Conservation (phyloP, 2,329 filamentous ascomycete genomes). For the Colletotrichum sp. region DNA sequence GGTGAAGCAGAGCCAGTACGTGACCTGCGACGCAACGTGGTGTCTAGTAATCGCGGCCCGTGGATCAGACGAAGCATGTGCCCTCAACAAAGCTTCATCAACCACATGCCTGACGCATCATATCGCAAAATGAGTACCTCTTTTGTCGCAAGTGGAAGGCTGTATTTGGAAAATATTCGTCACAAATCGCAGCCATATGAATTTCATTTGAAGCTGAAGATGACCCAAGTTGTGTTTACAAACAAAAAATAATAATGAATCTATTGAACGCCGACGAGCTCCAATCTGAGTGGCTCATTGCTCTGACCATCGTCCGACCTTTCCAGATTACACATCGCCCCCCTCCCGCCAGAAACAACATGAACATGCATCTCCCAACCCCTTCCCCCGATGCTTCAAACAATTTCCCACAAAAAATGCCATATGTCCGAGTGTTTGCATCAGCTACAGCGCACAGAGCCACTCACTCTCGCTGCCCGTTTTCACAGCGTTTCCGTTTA, state of each 20-base stretch:
- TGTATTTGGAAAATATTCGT: background rate
- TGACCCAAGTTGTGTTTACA: background rate
- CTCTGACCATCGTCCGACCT: constrained; percentile 3
- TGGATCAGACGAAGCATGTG: constrained; percentile 6
- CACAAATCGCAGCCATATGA: background rate
- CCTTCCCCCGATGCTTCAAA: background rate
- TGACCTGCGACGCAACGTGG: background rate
- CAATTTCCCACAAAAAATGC: background rate
- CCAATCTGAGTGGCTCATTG: constrained; percentile 15
- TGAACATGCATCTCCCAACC: background rate
- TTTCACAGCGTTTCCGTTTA: background rate
- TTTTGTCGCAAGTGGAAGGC: background rate
- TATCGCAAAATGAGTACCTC: background rate
- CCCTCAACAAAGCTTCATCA: background rate
- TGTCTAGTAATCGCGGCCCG: background rate
- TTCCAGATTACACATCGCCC: background rate
- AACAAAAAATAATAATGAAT: background rate
- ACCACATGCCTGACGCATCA: background rate
- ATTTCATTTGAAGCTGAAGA: accelerated
- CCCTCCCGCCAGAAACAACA: background rate
- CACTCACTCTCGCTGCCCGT: background rate
- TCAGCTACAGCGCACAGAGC: background rate
- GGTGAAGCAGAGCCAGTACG: background rate
- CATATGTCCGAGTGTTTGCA: background rate
- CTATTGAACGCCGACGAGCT: background rate